Evolutionary conservation across 805 yeast species (phyloP), one percentile per base, ranked within the genome.

Genomic region (Nakazawaea peltata): DNA sequence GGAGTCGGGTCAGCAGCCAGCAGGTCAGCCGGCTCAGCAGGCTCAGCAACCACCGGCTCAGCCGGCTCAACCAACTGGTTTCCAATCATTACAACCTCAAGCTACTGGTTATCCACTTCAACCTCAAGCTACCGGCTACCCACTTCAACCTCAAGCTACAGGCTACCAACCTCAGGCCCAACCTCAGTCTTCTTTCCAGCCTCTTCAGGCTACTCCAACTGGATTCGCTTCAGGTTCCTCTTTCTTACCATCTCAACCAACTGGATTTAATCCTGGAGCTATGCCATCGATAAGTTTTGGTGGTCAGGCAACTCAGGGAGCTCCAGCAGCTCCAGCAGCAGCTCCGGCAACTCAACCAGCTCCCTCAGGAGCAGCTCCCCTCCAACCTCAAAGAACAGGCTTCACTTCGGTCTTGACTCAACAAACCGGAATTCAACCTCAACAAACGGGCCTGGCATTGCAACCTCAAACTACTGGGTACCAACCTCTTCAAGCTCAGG

Each of bases 91-190:
- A 16, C 49, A 36, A 29, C 39, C 48, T 14, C 51, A 48, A 39
- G 41, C 14, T 14, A 45, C 54, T 6, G 50, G 53, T 2, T 36
- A 33, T 28, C 41, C 36, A 15, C 21, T 42, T 5, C 77, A 68
- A 42, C 74, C 82, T 12, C 90, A 81, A 52, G 73, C 72, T 42
- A 81, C 92, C 3, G 85, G 88, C 5, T 63, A 72, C n/a, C 4
- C 44, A 42, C 28, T 43, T 7, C 37, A 31, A 13, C 41, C 50
- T 30, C 47, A 38, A 33, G 36, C 35, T 14, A 48, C 55, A 12
- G 47, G 47, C 14, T 50, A 44, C 30, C 31, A 37, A 19, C 58
- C 63, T 4, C 50, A 53, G 10, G 53, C 69, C 28, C 71, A 65
- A 43, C 61, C 74, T 4, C 74, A 71, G 42, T 63, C 64, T 3